Percentiles rank a stretch among this genome's conserved stretches.
Evolutionary conservation across 495 filamentous ascomycete species (phyloP).

Genomic region (Paragyromitra xinjiangensis): DNA sequence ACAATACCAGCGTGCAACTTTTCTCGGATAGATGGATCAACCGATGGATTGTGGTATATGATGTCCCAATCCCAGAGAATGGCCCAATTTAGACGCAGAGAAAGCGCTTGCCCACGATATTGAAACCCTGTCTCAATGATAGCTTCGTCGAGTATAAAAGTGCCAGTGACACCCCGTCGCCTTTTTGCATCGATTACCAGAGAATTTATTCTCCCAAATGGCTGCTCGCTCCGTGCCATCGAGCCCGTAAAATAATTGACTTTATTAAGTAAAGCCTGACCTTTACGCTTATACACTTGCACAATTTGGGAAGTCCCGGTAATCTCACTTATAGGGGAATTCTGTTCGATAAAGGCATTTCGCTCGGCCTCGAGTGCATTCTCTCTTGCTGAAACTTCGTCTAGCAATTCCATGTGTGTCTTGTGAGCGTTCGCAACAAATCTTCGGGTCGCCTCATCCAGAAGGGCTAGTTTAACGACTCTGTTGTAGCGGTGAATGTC

Average conservation of each 20-base stretch:
- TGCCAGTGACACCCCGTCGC: constrained; percentile 55
- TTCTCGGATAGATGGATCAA: constrained; percentile 28
- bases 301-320: neutral
- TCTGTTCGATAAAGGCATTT: constrained; percentile 60
- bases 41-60: constrained; percentile 16
- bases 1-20: constrained; percentile 18
- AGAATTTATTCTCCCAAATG: constrained; percentile 66
- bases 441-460: constrained; percentile 75
- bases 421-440: constrained; percentile 65
- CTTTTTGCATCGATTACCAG: constrained; percentile 65
- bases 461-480: constrained; percentile 68
- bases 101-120: constrained; percentile 63
- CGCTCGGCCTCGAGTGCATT: constrained; percentile 51
- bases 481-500: constrained; percentile 72
- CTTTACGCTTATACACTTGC: constrained; percentile 15
- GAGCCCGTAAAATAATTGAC: constrained; percentile 14
- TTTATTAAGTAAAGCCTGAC: neutral
- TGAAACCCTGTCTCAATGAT: constrained; percentile 58
- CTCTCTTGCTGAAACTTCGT: constrained; percentile 59
- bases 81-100: constrained; percentile 66
- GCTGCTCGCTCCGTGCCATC: constrained; percentile 65
- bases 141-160: constrained; percentile 61
- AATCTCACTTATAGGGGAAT: neutral
- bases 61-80: constrained; percentile 64
- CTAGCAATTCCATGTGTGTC: constrained; percentile 58